Evolutionary conservation across 2,329 filamentous ascomycete species (phyloP), one percentile per base, ranked within the genome.

Genomic region (Xylaria sp.): DNA sequence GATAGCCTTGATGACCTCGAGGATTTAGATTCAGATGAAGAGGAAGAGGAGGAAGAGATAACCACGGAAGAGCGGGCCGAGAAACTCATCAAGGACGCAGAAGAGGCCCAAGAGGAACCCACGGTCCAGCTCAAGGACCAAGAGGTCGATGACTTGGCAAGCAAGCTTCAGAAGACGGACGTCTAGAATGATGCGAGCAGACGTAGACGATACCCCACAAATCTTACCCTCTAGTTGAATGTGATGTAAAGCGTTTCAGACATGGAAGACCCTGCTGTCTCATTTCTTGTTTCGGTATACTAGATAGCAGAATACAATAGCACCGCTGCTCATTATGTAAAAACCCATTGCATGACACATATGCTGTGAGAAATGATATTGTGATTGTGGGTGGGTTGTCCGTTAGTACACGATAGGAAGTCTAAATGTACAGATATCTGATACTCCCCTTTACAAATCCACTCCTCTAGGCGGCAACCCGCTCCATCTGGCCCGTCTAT

Each of bases 1-100:
- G 95, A 97, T 77, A 92, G 92, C 75, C 86, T 97, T 50, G 92
- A 91, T 73, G 94, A 97, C 73, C 88, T 97, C 1, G 92, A 95
- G 73, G 92, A 93, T 10, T 87, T 88, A 13, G 88, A 87, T 63
- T 90, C 88, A 0, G 89, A 92, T 5, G 89, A 90, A 27, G 89
- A 90, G 2, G 90, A 90, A 13, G 86, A 88, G 27, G 89, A 89
- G 6, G 89, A 89, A 6, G 89, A 90, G 42, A 81, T 83, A 25
- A 83, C 88, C 72, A 80, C 84, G 25, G 84, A 90, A 77, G 88
- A 90, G 76, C 84, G 89, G 66, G 87, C 89, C 47, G 90, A 93
- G 81, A 92, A 90, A 78, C 80, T 89, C 42, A 76, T 90, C 72
- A 87, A 90, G 79, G 88, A 91, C 71, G 91, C 90, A 3, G 86